Percentiles rank a stretch among this genome's conserved stretches.
These are phyloP conservation scores for Dactylellina haptotyla DNA, from an alignment of 2,329 filamentous ascomycete genomes.

Conservation along the genomic window DNA sequence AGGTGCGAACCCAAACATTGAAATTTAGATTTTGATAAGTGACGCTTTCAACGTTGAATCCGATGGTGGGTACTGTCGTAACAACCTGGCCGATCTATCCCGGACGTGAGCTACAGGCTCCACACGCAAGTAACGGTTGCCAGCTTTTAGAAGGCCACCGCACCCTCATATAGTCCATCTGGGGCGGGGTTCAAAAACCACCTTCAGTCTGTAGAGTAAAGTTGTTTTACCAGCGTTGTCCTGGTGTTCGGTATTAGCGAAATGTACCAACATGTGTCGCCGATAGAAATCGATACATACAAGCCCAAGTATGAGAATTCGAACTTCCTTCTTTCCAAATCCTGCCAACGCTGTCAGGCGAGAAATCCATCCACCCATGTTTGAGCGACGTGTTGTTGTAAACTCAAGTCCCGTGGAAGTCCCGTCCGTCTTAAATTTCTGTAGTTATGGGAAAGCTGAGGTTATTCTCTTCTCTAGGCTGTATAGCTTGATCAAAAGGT, in stretches of 20 bases:
- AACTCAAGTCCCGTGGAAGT: no score
- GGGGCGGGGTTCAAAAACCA: constrained; percentile 61
- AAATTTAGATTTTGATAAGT: constrained; percentile 99
- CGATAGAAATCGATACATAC: constrained; percentile 67
- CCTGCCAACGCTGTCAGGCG: constrained; percentile 62
- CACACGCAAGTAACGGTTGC: background rate
- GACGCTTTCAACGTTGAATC: constrained; percentile 98
- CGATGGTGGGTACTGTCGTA: constrained; percentile 98
- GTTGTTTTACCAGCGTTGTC: constrained; percentile 99
- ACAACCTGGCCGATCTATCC: constrained; percentile 94
- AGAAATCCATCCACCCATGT: constrained; percentile 57
- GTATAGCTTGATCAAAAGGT: no score
- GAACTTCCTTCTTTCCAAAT: constrained; percentile 96
- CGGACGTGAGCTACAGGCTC: background rate
- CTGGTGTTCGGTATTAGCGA: constrained; percentile 63
- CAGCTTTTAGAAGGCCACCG: background rate
- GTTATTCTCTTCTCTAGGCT: no score
- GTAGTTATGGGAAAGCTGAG: no score
- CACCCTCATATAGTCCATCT: background rate
- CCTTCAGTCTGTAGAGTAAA: constrained; percentile 93
- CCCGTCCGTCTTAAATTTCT: no score
- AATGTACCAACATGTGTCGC: background rate
- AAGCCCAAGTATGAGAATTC: constrained; percentile 92
- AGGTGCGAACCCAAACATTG: constrained; percentile 95
- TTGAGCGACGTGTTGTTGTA: no score